Base-by-base conservation (phyloP, 129 eudicot genomes). In the Oenanthe sinensis region DNA sequence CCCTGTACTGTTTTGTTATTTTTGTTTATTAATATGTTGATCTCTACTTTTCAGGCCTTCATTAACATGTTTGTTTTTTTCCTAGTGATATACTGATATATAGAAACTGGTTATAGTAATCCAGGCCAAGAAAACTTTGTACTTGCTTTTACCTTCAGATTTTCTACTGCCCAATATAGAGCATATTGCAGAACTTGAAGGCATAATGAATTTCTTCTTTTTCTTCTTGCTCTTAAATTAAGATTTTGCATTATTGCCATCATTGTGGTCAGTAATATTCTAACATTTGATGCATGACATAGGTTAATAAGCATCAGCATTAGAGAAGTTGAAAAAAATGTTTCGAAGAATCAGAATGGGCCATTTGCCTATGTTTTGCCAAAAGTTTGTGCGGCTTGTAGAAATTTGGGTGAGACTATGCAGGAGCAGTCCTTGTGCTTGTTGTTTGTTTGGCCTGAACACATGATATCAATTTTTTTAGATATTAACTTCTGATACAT, bases 381-480 rank as follows among this genome's bases (percentile, higher is more conserved):
- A 88, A 74, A 88, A 95, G 78, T 90, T 92, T 90, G 96, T 95
- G 78, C 86, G 90, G 79, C 91, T 95, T 83, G 90, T 95, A 85
- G 95, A 93, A 81, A 83, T 80, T 49, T 81, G 92, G 88, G 99
- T 92, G 63, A 88, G 96, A 39, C 74, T 54, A 55, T 39, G 72
- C 67, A 52, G 39, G n/a, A 28, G 84, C 8, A 19, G 63, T 24
- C 63, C 3, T 70, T 9, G 39, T 79, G 78, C 70, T 67, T 52
- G 37, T 58, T 45, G 19, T 63, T 63, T 63, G 71, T 63, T 24
- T 63, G 37, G 36, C 39, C 15, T 86, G 83, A 82, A 95, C 50
- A 71, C 52, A 22, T 70, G 67, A 37, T 8, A 19, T 39, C 16
- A 15, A 5, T 71, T 71, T 71, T 43, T 19, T n/a, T 49, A 42